Base-by-base conservation (phyloP, 2,329 filamentous ascomycete genomes). In the Raffaelea deltoideospora region DNA sequence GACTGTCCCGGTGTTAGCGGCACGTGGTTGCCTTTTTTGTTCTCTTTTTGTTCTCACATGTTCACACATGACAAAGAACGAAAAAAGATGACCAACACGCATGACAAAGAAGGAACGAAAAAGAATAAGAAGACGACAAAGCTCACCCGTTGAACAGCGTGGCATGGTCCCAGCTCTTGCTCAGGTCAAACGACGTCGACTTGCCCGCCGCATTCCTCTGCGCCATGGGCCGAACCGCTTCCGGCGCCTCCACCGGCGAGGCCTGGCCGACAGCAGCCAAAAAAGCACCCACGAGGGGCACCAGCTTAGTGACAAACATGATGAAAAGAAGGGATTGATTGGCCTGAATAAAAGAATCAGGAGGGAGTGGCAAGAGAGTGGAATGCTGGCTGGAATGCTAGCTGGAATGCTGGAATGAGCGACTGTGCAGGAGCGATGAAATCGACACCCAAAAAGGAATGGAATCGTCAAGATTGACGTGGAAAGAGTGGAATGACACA, bases 111-210 rank as follows among this genome's bases (percentile, higher is more conserved):
- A n/a, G n/a, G n/a, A n/a, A n/a, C n/a, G n/a, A n/a, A n/a, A n/a
- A n/a, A n/a, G n/a, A n/a, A n/a, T n/a, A 8, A 35, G 13, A 17
- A 35, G 3, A 20, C 7, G 10, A 23, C 6, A 18, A 20, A 21
- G 18, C 42, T 13, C 35, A 42, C 41, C 46, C 47, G 15, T 38
- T n/a, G 37, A 41, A 49, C n/a, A 49, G 43, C 3, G 31, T 41
- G 34, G 41, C 41, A 33, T 47, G 37, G 15, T 47, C 31, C 31
- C 35, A 45, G 34, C 21, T 30, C 42, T 45, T 45, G 37, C 17
- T 14, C 18, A 48, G 35, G 35, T 37, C 20, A 32, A 47, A 48
- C 11, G 22, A 27, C 15, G 22, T 34, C 32, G n/a, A 34, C 9
- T n/a, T 15, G 15, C 10, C 19, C 21, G 10, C 31, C 19, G 19